Evolutionary conservation across 2,329 filamentous ascomycete genomes (phyloP).

Genomic region (Neopestalotiopsis rosae): DNA sequence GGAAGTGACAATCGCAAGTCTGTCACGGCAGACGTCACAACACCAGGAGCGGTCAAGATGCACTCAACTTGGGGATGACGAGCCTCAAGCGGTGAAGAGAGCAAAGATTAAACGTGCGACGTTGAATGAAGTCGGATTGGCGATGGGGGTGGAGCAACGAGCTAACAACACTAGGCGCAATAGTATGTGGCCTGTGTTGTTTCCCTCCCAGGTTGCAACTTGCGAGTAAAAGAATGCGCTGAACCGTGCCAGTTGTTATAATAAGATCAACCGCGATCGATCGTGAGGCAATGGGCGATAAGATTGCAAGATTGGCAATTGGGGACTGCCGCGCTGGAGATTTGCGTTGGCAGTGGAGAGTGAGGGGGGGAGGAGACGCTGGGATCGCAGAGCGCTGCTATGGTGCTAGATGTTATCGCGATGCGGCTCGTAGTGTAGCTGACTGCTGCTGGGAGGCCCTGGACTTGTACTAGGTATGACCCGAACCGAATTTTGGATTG

Average conservation of each 20-base stretch:
- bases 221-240: not conserved
- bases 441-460: not conserved
- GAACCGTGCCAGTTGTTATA: not conserved
- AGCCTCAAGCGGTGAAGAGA: slow-evolving; percentile 1
- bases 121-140: not conserved
- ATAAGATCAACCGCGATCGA: slow-evolving; percentile 1
- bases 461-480: not conserved
- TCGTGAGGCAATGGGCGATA: not conserved
- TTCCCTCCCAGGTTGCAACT: not conserved
- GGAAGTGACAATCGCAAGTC: not conserved
- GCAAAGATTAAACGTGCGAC: slow-evolving; percentile 2
- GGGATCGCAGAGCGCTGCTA: slow-evolving; percentile 9
- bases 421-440: not conserved
- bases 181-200: not conserved
- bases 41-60: not conserved
- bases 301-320: not conserved
- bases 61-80: not conserved
- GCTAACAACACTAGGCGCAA: not conserved
- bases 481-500: slow-evolving; percentile 2
- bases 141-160: not conserved
- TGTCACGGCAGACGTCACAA: not conserved
- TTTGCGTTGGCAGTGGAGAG: slow-evolving; percentile 1
- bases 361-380: not conserved
- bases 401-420: slow-evolving; percentile 8
- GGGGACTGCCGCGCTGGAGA: not conserved